Percentiles rank a stretch among this genome's conserved stretches.
phyloP scores from a whole-genome alignment of 306 rosid species.

The Prunus mongolica region DNA sequence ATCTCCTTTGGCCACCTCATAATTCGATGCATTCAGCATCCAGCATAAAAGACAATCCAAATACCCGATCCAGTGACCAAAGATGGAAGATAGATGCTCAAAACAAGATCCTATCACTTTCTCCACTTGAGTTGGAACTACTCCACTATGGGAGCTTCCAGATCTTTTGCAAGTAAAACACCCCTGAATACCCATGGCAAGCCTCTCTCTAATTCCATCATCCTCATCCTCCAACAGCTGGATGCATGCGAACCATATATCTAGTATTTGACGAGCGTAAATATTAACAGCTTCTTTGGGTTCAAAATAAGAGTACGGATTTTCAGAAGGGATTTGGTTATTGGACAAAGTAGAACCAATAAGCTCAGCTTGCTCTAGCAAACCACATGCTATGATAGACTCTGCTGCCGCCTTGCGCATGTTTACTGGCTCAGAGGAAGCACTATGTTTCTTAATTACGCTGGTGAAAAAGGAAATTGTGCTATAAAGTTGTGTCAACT shows the following conservation, averaged over 20 bases:
- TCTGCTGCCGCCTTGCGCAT: constrained; percentile 82
- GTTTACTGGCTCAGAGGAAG: constrained; percentile 64
- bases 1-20: constrained; percentile 50
- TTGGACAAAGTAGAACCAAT: constrained; percentile 42
- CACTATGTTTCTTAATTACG: constrained; percentile 55
- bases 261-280: constrained; percentile 65
- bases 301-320: constrained; percentile 29
- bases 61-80: constrained; percentile 83
- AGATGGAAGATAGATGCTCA: constrained; percentile 68
- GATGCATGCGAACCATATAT: constrained; percentile 81
- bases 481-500: constrained; percentile 30
- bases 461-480: constrained; percentile 55
- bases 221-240: constrained; percentile 94
- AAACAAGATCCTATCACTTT: constrained; percentile 75
- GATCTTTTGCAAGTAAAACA: constrained; percentile 49
- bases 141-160: constrained; percentile 27
- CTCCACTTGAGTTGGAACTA: constrained; percentile 81
- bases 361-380: constrained; percentile 68
- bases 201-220: constrained; percentile 59
- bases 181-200: constrained; percentile 65
- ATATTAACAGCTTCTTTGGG: constrained; percentile 47
- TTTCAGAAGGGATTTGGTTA: constrained; percentile 32
- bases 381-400: constrained; percentile 77
- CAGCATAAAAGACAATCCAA: constrained; percentile 57
- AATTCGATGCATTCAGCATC: constrained; percentile 48